Percentiles rank a stretch among this genome's conserved stretches.
phyloP scores from a whole-genome alignment of 441 rosid genomes.

The Aquilaria agallochum region DNA sequence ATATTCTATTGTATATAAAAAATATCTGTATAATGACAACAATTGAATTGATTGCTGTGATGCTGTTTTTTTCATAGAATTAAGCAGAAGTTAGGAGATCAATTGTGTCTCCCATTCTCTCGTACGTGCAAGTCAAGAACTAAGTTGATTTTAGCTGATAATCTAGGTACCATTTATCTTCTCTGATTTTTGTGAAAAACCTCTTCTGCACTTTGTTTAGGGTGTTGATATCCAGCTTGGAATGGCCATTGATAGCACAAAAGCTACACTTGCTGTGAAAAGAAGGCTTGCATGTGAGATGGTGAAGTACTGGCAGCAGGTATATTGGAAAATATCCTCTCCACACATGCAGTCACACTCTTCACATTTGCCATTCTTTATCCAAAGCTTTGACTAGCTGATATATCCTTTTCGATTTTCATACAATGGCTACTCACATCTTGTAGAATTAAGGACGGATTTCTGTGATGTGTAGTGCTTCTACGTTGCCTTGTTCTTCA shows the following conservation, averaged over 20 bases:
- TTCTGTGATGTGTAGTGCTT: too few species aligned
- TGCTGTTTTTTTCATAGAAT: too few species aligned
- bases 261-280: conserved; percentile 98
- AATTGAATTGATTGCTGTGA: too few species aligned
- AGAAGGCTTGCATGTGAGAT: conserved; percentile 99
- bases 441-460: too few species aligned
- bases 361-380: too few species aligned
- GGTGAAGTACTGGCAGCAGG: conserved; percentile 99
- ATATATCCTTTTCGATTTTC: too few species aligned
- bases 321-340: conserved; percentile 15
- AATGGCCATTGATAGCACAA: conserved; percentile 94
- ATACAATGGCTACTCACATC: too few species aligned
- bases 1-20: too few species aligned
- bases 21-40: too few species aligned
- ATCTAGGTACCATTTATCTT: background rate
- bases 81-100: background rate
- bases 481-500: too few species aligned
- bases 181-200: background rate
- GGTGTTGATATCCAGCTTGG: conserved; percentile 98
- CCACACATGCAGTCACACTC: too few species aligned
- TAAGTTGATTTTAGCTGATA: background rate
- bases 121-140: background rate
- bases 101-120: background rate
- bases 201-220: conserved; percentile 36
- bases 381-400: too few species aligned